A percentile compares a stretch with the other conserved stretches of the same genome.
phyloP scores from a whole-genome alignment of 768 basidiomycete species.

The Phlebiopsis flavidoalba region DNA sequence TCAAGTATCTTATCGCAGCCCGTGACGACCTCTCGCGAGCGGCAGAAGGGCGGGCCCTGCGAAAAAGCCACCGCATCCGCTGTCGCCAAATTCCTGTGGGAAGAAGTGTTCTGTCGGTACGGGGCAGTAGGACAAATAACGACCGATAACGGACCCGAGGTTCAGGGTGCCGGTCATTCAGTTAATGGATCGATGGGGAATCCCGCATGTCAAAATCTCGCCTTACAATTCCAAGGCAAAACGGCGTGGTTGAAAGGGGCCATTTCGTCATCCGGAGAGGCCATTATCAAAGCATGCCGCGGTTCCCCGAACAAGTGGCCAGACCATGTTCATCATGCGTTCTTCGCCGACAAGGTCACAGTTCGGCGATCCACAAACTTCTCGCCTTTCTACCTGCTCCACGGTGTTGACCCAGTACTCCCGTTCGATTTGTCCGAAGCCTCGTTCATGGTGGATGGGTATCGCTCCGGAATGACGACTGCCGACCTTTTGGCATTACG shows the following conservation, averaged over 20 bases:
- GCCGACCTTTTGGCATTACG: conserved; percentile 20
- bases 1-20: conserved; percentile 32
- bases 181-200: background rate
- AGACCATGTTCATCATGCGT: conserved; percentile 12
- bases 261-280: conserved; percentile 29
- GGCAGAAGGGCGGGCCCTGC: background rate
- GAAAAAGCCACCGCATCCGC: background rate
- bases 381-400: conserved; percentile 14
- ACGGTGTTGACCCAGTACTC: conserved; percentile 25
- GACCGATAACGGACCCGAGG: background rate
- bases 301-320: conserved; percentile 20
- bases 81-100: conserved; percentile 1
- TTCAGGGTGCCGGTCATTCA: background rate
- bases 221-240: conserved; percentile 31
- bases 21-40: conserved; percentile 11
- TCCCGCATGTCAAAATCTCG: background rate
- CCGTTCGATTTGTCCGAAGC: conserved; percentile 29
- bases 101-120: conserved; percentile 1
- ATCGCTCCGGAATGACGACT: conserved; percentile 10
- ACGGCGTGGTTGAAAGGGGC: conserved; percentile 30
- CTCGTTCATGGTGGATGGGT: conserved; percentile 25
- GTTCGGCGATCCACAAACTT: conserved; percentile 17
- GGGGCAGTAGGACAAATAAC: conserved; percentile 1
- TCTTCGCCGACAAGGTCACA: conserved; percentile 23
- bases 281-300: conserved; percentile 23